Evolutionary conservation across 148 eudicot species (phyloP).

Genomic region (Fagopyrum esculentum): DNA sequence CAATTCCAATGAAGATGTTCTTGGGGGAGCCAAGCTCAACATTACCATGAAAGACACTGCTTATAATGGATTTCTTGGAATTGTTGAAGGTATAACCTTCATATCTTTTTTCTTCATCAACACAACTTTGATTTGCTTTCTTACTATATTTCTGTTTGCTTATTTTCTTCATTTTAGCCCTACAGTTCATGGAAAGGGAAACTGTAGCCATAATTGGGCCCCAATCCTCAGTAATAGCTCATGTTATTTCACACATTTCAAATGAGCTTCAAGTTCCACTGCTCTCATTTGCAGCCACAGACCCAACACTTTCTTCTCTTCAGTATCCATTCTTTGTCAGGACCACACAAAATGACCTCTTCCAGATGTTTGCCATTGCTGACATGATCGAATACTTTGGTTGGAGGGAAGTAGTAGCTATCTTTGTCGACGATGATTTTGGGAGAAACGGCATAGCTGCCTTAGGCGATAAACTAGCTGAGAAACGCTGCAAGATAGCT

Average conservation of each 20-base stretch:
- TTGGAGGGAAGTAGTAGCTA: constrained; percentile 17
- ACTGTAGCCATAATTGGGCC: constrained; percentile 23
- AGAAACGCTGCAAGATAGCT: constrained; percentile 14
- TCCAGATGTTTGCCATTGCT: constrained; percentile 22
- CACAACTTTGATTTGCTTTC: neutral
- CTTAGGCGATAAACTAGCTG: constrained; percentile 14
- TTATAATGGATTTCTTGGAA: constrained; percentile 44
- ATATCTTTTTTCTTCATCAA: neutral
- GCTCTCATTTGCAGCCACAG: constrained; percentile 22
- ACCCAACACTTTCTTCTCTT: constrained; percentile 21
- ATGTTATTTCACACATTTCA: constrained; percentile 16
- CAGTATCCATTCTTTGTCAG: constrained; percentile 22
- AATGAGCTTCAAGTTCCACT: constrained; percentile 21
- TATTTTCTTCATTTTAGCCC: constrained; percentile 3
- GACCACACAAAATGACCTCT: constrained; percentile 18
- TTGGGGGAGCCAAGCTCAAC: constrained; percentile 42
- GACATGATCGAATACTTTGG: constrained; percentile 17
- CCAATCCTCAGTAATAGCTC: constrained; percentile 23
- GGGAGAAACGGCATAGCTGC: constrained; percentile 25
- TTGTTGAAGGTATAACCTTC: constrained; percentile 32
- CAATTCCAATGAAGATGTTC: constrained; percentile 39
- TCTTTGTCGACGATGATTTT: constrained; percentile 18
- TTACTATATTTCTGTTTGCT: neutral
- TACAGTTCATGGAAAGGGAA: constrained; percentile 20
- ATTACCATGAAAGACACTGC: constrained; percentile 37